These are phyloP conservation scores for Willaertia magna DNA, from an alignment of 208 protist species.

Conservation along the genomic window DNA sequence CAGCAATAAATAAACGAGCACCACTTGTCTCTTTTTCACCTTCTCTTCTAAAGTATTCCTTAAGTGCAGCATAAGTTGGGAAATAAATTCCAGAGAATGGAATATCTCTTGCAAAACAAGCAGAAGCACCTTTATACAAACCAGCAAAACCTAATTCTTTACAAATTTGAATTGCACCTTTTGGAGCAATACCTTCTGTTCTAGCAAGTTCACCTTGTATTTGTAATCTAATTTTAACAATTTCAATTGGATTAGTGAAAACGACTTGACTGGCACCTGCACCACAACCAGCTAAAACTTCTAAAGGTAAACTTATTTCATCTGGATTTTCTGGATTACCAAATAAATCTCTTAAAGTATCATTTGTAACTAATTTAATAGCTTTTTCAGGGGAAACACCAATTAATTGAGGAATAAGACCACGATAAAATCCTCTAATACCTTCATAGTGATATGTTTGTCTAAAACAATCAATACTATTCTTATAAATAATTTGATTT, in stretches of 20 bases:
- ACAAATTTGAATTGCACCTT: slow-evolving; percentile 30
- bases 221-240: slow-evolving; percentile 50
- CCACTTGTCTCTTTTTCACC: slow-evolving; percentile 18
- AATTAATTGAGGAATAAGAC: slow-evolving; percentile 41
- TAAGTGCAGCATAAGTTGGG: slow-evolving; percentile 41
- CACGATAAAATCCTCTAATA: slow-evolving; percentile 35
- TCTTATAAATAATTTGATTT: slow-evolving; percentile 23
- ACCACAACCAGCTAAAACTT: slow-evolving; percentile 37
- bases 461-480: slow-evolving; percentile 35
- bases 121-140: slow-evolving; percentile 39
- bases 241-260: slow-evolving; percentile 50
- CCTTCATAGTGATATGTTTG: slow-evolving; percentile 11
- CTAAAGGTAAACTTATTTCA: slow-evolving; percentile 39
- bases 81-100: slow-evolving; percentile 51
- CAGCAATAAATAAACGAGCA: slow-evolving; percentile 31
- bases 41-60: slow-evolving; percentile 20
- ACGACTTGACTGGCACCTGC: slow-evolving; percentile 41
- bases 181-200: slow-evolving; percentile 11
- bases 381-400: slow-evolving; percentile 50
- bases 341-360: slow-evolving; percentile 35
- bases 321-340: slow-evolving; percentile 11
- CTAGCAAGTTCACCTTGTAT: slow-evolving; percentile 24
- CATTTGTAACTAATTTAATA: slow-evolving; percentile 46
- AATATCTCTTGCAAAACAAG: slow-evolving; percentile 40
- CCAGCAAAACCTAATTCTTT: slow-evolving; percentile 37